Percentiles rank a stretch among this genome's conserved stretches.
phyloP scores from a whole-genome alignment of 805 yeast species.

The Yarrowia keelungensis region DNA sequence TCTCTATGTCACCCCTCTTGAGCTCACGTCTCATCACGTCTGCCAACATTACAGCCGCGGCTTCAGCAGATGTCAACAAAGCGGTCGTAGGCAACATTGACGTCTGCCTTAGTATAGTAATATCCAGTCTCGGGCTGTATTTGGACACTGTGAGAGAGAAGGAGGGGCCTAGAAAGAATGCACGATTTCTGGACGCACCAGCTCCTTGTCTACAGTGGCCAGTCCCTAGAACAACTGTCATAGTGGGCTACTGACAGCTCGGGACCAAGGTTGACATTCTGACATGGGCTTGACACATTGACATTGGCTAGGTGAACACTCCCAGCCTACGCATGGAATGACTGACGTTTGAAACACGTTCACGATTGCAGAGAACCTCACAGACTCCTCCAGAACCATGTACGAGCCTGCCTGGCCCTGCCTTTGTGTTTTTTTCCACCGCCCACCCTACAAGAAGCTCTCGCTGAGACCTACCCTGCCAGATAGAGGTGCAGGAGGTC shows the following conservation, averaged over 20 bases:
- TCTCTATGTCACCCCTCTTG: conserved; percentile 15
- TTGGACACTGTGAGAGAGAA: not conserved
- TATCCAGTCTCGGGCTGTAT: not conserved
- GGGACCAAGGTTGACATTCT: conserved; percentile 6
- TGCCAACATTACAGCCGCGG: conserved; percentile 20
- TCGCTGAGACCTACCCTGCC: conserved; percentile 27
- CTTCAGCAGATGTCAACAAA: not conserved
- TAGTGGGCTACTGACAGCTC: conserved; percentile 1
- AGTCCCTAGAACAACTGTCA: conserved; percentile 9
- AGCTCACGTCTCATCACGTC: conserved; percentile 36
- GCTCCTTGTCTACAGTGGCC: not conserved
- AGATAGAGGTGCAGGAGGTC: conserved; percentile 5
- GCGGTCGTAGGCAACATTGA: conserved; percentile 1
- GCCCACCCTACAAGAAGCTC: not conserved
- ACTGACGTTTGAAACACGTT: conserved; percentile 9
- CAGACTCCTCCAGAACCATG: not conserved
- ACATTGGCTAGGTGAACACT: not conserved
- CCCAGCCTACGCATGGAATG: not conserved
- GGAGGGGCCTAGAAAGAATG: conserved; percentile 21
- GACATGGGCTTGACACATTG: not conserved
- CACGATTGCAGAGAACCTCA: not conserved
- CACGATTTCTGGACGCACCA: not conserved
- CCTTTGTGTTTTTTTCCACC: conserved; percentile 3
- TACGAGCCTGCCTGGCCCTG: not conserved
- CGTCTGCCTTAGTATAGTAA: not conserved